Evolutionary conservation across 148 eudicot species (phyloP), one percentile per base, ranked within the genome.

Genomic region (Nyssa sinensis): DNA sequence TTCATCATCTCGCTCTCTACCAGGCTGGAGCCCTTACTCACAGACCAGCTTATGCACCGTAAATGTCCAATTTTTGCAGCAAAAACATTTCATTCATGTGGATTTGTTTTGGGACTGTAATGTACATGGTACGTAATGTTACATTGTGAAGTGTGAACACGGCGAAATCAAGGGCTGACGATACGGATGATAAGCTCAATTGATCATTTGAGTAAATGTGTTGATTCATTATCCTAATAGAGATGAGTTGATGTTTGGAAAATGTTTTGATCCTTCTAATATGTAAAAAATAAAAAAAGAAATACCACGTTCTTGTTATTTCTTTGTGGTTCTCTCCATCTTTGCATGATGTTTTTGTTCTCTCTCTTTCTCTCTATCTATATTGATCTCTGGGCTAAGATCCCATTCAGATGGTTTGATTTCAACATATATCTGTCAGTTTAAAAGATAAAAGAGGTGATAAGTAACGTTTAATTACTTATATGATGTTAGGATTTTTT

Each of bases 1-100:
- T 88, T 55, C 82, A 90, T 60, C 85, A 84, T 10, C 97, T 90
- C 58, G 80, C 84, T 71, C 79, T 92, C 29, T 90, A 86, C 66
- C 93, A 92, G 80, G 83, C 86, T 58, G 92, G 83, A 41, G 77
- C 47, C 67, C 90, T 81, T 72, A 69, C 84, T 23, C 91, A 84
- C 67, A 74, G 66, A 67, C 88, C 84, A 62, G 44, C 71, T 39
- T 85, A 71, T 75, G 81, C 71, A 72, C 78, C 70, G 17, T 71
- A 68, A 62, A 23, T 62, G 59, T n/a, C 19, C 9, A 30, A 49
- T 31, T 13, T 7, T n/a, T 31, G 67, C 33, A 35, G 21, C 75
- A 17, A 34, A 29, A 21, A 63, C 13, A 23, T 66, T 30, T 23
- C 7, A 64, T 51, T 63, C 62, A 73, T 73, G 31, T 59, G 49